These are phyloP conservation scores for Pyrenochaeta sp. DNA, from an alignment of 2,329 filamentous ascomycete genomes.

Conservation along the genomic window DNA sequence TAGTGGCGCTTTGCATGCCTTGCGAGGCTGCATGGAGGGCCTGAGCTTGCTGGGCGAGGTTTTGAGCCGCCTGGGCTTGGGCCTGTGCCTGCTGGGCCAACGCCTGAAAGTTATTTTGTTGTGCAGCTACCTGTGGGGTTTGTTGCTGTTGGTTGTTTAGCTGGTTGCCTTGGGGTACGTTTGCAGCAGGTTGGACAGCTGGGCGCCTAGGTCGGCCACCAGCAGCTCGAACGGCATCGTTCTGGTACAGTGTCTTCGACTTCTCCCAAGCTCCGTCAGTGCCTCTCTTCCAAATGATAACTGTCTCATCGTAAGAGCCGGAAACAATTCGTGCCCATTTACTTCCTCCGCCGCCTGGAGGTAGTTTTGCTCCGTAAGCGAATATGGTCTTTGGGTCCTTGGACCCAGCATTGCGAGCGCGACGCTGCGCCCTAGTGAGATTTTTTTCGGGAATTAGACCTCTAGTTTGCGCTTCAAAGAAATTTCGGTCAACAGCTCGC, in stretches of 20 bases:
- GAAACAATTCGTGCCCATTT: slow-evolving; percentile 95
- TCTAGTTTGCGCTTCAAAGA: slow-evolving; percentile 66
- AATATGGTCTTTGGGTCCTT: slow-evolving; percentile 77
- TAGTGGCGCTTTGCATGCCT: slow-evolving; percentile 27
- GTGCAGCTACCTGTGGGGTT: slow-evolving; percentile 12
- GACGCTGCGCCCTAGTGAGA: slow-evolving; percentile 45
- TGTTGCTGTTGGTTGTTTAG: slow-evolving; percentile 25
- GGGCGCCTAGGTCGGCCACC: slow-evolving; percentile 52
- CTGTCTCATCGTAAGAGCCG: slow-evolving; percentile 93
- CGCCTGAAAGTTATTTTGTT: slow-evolving; percentile 43
- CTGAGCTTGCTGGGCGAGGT: slow-evolving; percentile 45
- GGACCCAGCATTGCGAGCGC: slow-evolving; percentile 72
- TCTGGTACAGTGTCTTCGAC: slow-evolving; percentile 77
- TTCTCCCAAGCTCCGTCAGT: slow-evolving; percentile 85
- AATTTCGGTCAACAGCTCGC: slow-evolving; percentile 74
- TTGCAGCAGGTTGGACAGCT: slow-evolving; percentile 27
- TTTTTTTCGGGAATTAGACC: slow-evolving; percentile 50
- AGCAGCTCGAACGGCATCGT: slow-evolving; percentile 66
- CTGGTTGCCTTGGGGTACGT: slow-evolving; percentile 26
- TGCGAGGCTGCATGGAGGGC: slow-evolving; percentile 47
- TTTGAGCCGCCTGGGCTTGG: slow-evolving; percentile 45
- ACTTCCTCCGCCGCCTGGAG: slow-evolving; percentile 88
- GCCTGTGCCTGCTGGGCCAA: slow-evolving; percentile 48
- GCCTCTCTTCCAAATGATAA: slow-evolving; percentile 93
- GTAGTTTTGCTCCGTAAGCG: slow-evolving; percentile 84